Evolutionary conservation across 331 rosid species (phyloP).

Genomic region (Rosa hybrid): DNA sequence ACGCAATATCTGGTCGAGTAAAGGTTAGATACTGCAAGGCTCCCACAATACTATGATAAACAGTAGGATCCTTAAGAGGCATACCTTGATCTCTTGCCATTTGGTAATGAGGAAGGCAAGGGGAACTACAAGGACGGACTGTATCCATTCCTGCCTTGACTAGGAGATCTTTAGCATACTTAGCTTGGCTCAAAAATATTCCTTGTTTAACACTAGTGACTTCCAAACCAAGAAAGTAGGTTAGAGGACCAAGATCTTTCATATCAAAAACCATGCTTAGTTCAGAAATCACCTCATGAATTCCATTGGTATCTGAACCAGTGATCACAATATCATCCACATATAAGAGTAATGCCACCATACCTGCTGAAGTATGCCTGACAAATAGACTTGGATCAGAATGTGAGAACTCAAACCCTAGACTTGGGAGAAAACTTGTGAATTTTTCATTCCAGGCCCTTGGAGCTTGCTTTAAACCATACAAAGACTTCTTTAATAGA

Average conservation of each 20-base stretch:
- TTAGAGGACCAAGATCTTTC: neutral
- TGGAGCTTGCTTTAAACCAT: neutral
- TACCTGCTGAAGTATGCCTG: neutral
- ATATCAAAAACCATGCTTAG: too few species aligned
- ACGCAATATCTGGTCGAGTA: neutral
- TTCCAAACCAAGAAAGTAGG: neutral
- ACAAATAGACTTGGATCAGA: neutral
- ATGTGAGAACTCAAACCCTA: neutral
- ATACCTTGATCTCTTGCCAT: neutral
- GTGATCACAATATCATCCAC: neutral
- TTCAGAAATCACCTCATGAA: neutral
- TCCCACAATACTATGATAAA: neutral
- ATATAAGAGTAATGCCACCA: neutral
- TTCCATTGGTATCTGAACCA: neutral
- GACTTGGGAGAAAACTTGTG: neutral
- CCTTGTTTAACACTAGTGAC: neutral
- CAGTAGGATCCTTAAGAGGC: neutral
- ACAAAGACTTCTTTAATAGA: neutral
- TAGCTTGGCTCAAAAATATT: neutral
- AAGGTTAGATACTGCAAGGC: neutral
- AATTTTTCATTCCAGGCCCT: neutral
- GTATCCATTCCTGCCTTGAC: neutral
- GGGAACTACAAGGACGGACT: neutral
- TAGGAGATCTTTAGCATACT: neutral
- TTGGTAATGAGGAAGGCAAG: neutral